Conservation (phyloP, 345 rosid genomes). For the Citrus australasica region DNA sequence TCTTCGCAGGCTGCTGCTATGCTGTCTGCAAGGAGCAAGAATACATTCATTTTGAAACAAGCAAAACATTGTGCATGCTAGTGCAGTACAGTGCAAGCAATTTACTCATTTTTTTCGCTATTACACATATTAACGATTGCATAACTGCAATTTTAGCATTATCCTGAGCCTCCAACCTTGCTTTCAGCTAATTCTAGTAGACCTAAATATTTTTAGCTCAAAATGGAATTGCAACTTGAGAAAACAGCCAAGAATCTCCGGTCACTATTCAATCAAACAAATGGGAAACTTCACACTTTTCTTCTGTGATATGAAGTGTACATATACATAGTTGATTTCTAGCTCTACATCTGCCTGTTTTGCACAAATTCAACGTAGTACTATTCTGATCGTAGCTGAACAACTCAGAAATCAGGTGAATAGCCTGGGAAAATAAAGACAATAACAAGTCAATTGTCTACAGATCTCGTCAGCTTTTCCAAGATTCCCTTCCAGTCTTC, state of each 20-base stretch:
- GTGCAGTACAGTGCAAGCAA: not conserved
- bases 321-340: not conserved
- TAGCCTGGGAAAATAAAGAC: not conserved
- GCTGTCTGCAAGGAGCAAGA: not conserved
- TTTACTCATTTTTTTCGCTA: not conserved
- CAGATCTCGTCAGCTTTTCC: conserved; percentile 17
- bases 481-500: conserved; percentile 44
- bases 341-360: not conserved
- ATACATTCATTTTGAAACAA: not conserved
- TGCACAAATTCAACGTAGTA: not conserved
- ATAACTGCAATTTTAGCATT: not conserved
- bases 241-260: not conserved
- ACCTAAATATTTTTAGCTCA: not conserved
- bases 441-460: not conserved
- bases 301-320: not conserved
- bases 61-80: not conserved
- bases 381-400: not conserved
- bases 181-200: not conserved
- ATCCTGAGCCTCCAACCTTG: not conserved
- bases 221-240: not conserved
- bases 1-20: too few relatives aligned
- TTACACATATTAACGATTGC: not conserved
- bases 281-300: not conserved
- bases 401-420: not conserved
- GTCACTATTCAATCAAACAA: not conserved